Percentiles rank a stretch among this genome's conserved stretches.
Conservation (phyloP, 202 grass and related monocot species). For the Carex sylvatica region DNA sequence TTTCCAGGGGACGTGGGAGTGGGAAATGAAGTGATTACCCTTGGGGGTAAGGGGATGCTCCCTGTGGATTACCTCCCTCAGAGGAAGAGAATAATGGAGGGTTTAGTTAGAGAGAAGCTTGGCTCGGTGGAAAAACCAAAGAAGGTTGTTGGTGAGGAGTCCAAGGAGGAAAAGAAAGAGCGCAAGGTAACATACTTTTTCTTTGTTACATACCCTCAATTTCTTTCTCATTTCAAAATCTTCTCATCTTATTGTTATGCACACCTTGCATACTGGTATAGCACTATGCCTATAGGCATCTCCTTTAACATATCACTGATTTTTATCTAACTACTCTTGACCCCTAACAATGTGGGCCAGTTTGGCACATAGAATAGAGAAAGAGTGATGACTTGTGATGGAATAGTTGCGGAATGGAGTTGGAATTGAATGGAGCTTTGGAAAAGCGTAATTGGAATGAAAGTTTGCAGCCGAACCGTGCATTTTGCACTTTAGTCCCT, state of each 20-base stretch:
- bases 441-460: background rate
- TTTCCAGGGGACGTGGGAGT: slow-evolving; percentile 57
- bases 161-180: slow-evolving; percentile 94
- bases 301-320: background rate
- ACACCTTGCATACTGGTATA: background rate
- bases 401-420: too few relatives aligned
- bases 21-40: slow-evolving; percentile 66
- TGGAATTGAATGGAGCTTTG: background rate
- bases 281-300: background rate
- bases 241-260: background rate
- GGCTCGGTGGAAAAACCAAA: slow-evolving; percentile 40
- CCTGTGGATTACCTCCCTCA: slow-evolving; percentile 82
- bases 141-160: slow-evolving; percentile 47
- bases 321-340: background rate
- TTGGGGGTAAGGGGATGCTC: slow-evolving; percentile 90
- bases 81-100: slow-evolving; percentile 54
- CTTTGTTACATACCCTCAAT: background rate
- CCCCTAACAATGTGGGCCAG: background rate
- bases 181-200: slow-evolving; percentile 64
- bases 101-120: slow-evolving; percentile 34
- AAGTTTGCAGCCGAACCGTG: background rate
- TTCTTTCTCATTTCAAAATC: background rate
- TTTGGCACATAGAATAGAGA: background rate
- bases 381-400: background rate
- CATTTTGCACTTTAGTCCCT: background rate